Evolutionary conservation across 257 asterid species (phyloP), one percentile per base, ranked within the genome.

Genomic region (Petunia secreta): DNA sequence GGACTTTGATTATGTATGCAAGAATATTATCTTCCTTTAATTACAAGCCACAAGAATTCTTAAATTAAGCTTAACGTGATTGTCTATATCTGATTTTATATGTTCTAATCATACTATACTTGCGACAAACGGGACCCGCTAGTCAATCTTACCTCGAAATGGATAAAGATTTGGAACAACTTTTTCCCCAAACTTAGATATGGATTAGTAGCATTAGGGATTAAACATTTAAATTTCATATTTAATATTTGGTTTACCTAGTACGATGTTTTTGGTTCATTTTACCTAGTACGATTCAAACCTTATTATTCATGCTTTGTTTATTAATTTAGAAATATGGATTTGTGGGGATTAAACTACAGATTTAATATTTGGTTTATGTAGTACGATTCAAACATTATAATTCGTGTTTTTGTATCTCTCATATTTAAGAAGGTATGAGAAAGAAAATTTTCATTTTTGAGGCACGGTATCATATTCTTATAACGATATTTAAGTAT

Each of bases 101-200:
- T 54, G 59, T 54, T 54, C 5, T 54, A 54, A 54, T 54, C 16
- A 54, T 54, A 11, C 16, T 54, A 25, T 25, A 54, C 59, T 54
- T 54, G 59, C 59, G 13, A 54, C 59, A 5, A 54, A 13, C 2
- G 59, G 16, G 53, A 8, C 11, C 53, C 53, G 11, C 53, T 48
- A 41, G 14, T 40, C 75, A 41, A 41, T 66, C 53, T 6, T 40
- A 66, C 54, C 53, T 41, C 37, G 13, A 6, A 41, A 66, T 40
- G 75, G 75, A 41, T 40, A 38, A 38, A 64, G 48, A 64, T 64
- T 66, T 66, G 75, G 48, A 66, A 66, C 7, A 66, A 66, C 15
- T 14, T 14, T 48, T 14, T 14, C 53, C 40, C 53, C 11, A 48
- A 48, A 66, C 2, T 36, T 14, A 66, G n/a, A 66, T 25, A 25